Percentiles rank a stretch among this genome's conserved stretches.
Conservation (phyloP, 2,329 filamentous ascomycete species). For the Trichoderma atroviride region DNA sequence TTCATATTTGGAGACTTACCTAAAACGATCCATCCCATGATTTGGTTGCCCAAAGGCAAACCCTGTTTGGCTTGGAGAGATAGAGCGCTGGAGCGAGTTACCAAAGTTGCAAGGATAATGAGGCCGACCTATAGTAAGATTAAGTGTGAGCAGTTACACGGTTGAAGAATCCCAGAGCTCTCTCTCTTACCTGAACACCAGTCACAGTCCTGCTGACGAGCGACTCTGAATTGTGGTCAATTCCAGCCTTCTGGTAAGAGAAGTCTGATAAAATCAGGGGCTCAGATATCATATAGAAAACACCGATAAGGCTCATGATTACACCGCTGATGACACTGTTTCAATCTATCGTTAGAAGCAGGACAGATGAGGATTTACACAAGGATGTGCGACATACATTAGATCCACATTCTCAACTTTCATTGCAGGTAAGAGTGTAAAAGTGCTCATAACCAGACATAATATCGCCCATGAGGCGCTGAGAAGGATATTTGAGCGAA, state of each 20-base stretch:
- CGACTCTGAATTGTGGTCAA: slow-evolving; percentile 40
- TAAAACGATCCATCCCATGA: slow-evolving; percentile 80
- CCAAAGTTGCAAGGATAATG: slow-evolving; percentile 76
- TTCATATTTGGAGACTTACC: slow-evolving; percentile 52
- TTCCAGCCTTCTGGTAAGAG: slow-evolving; percentile 31
- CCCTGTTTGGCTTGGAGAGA: slow-evolving; percentile 85
- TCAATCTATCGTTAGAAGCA: slow-evolving; percentile 24
- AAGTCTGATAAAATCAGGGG: slow-evolving; percentile 58
- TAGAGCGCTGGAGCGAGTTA: slow-evolving; percentile 82
- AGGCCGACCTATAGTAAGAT: slow-evolving; percentile 63
- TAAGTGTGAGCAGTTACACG: not conserved
- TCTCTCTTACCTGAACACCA: slow-evolving; percentile 60
- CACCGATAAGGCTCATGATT: slow-evolving; percentile 75
- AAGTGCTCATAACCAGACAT: slow-evolving; percentile 83
- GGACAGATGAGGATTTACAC: no score
- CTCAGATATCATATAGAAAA: slow-evolving; percentile 80
- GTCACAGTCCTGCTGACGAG: slow-evolving; percentile 60
- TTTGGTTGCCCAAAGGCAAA: slow-evolving; percentile 82
- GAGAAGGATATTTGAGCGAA: slow-evolving; percentile 66
- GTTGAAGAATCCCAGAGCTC: slow-evolving; percentile 31
- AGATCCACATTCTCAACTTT: slow-evolving; percentile 77
- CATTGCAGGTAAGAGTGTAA: slow-evolving; percentile 84
- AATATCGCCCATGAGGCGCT: slow-evolving; percentile 73
- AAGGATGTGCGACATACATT: slow-evolving; percentile 60
- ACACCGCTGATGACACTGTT: slow-evolving; percentile 71